Base-by-base conservation (phyloP, 495 filamentous ascomycete genomes). In the Peziza echinospora region DNA sequence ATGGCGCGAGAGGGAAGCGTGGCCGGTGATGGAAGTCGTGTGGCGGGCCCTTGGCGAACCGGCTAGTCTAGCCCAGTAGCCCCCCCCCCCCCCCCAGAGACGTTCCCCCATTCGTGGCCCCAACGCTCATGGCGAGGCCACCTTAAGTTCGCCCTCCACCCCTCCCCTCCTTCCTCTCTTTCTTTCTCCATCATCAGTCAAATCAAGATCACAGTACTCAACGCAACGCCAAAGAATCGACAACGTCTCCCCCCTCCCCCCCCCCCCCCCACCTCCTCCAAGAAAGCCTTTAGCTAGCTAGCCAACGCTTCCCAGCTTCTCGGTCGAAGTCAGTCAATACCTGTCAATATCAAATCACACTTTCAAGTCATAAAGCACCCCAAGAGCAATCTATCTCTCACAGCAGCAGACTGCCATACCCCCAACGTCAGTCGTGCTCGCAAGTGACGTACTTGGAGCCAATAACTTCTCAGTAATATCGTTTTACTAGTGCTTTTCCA, bases 231-330 rank as follows among this genome's bases (percentile, higher is more conserved):
- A 49, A 52, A 47, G 42, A 41, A 42, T 46, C 49, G 47, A 30
- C 40, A 47, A 26, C 50, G 24, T 46, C 49, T 46, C 39, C 22
- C 44, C 39, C 43, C 44, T 21, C 19, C 49, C 49, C 47, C 55
- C 51, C 46, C 39, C 43, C n/a, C n/a, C n/a, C n/a, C n/a, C n/a
- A n/a, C n/a, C 25, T 22, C 34, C 46, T 52, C 49, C 48, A 23
- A 28, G 46, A 51, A 59, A 55, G 51, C 58, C 60, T 37, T 37
- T 17, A 37, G 30, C 30, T 37, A 37, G 30, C 30, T 37, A 37
- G 30, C 30, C 30, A 37, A 37, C 30, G 13, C 30, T 37, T 37
- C 30, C 30, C 30, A 37, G 30, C 30, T 37, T 37, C 30, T 17
- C 13, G 30, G 30, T 37, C 1, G 30, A 37, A 37, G 30, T 37